Percentiles rank a stretch among this genome's conserved stretches.
Evolutionary conservation across 73 alveolate species (phyloP).

Genomic region (Loxodes magnus): DNA sequence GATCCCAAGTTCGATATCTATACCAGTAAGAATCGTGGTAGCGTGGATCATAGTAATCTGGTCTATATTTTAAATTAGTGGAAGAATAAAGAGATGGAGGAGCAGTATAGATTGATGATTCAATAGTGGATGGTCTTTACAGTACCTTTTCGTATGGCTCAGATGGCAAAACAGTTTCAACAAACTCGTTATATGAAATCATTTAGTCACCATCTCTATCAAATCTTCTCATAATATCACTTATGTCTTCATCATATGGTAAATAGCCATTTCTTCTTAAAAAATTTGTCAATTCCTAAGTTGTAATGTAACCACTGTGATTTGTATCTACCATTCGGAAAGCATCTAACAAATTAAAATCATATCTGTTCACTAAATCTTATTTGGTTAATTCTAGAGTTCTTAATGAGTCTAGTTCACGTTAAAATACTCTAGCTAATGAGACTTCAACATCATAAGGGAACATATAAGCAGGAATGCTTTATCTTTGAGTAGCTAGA

Average conservation of each 20-base stretch:
- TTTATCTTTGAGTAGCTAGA: background rate
- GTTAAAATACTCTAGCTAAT: conserved; percentile 27
- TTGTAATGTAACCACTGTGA: conserved; percentile 16
- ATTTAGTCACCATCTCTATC: conserved; percentile 39
- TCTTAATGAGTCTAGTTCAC: conserved; percentile 27
- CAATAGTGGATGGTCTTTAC: too few species aligned
- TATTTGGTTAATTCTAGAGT: conserved; percentile 21
- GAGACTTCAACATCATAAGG: conserved; percentile 32
- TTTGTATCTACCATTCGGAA: conserved; percentile 31
- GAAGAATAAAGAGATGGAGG: too few species aligned
- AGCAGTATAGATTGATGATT: too few species aligned
- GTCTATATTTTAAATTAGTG: too few species aligned
- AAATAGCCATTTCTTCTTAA: conserved; percentile 8
- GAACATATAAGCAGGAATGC: background rate
- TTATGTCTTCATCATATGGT: conserved; percentile 21
- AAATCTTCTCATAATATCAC: conserved; percentile 30
- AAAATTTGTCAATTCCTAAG: too few species aligned
- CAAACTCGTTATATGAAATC: conserved; percentile 27
- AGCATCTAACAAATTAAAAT: conserved; percentile 36
- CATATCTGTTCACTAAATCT: conserved; percentile 25
- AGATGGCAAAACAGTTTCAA: conserved; percentile 1
- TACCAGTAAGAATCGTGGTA: too few species aligned
- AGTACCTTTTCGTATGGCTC: conserved; percentile 5
- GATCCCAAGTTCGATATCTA: too few species aligned
- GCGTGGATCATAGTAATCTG: too few species aligned